Conservation (phyloP, 192 early-diverging fungal species). For the Backusella morwellensis region DNA sequence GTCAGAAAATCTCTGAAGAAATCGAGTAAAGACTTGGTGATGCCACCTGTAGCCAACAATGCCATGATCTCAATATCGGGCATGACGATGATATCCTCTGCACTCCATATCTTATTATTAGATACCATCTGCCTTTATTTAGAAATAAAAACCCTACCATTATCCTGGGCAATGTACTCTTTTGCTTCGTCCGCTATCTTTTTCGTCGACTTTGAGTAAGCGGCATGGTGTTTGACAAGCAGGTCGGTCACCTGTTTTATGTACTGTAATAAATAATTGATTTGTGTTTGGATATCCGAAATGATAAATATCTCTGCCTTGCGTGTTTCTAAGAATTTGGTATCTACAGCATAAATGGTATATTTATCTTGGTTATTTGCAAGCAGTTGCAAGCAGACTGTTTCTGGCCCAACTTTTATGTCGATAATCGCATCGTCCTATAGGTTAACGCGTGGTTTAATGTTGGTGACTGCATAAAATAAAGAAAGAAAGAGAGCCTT, state of each 20-base stretch:
- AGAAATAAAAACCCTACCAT: neutral
- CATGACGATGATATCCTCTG: neutral
- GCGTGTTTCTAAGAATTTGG: neutral
- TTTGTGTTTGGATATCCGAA: slow-evolving; percentile 8
- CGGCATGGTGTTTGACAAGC: neutral
- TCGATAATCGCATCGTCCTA: neutral
- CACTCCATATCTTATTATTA: neutral
- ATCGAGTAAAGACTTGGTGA: neutral
- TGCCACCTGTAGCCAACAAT: neutral
- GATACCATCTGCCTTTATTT: neutral
- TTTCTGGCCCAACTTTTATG: neutral
- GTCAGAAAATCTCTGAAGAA: slow-evolving; percentile 8
- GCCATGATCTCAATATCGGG: slow-evolving; percentile 5
- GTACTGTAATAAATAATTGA: slow-evolving; percentile 7
- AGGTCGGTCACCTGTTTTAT: neutral
- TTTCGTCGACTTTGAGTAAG: neutral
- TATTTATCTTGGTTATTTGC: neutral
- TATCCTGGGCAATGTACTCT: neutral
- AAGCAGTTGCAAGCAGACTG: neutral
- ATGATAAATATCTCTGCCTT: slow-evolving; percentile 7
- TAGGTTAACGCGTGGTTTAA: neutral
- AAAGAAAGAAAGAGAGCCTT: neutral
- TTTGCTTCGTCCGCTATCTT: neutral
- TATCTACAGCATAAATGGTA: neutral
- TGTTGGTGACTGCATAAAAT: neutral